Evolutionary conservation across 202 grass and related monocot species (phyloP).

Genomic region (Panicum hallii): DNA sequence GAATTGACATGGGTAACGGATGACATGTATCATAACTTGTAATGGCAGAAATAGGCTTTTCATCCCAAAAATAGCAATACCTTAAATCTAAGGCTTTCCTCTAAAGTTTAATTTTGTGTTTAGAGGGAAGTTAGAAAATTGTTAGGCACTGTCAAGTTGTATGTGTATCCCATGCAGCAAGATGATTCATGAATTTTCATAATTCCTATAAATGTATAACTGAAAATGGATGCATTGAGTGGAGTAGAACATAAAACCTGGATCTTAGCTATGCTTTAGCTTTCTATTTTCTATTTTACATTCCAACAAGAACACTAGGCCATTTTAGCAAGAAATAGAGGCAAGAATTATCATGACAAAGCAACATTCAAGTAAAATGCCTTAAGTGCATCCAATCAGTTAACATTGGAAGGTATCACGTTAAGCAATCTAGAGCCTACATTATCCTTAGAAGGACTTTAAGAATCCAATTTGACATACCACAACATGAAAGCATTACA

Average conservation of each 20-base stretch:
- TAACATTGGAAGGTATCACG: not conserved
- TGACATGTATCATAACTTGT: not conserved
- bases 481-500: not conserved
- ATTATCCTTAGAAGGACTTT: not conserved
- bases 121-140: not conserved
- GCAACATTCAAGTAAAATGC: conserved; percentile 9
- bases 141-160: not conserved
- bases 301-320: conserved; percentile 15
- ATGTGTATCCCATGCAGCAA: not conserved
- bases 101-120: not conserved
- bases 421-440: conserved; percentile 13
- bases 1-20: not conserved
- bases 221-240: not conserved
- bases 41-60: conserved; percentile 27
- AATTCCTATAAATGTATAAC: not conserved
- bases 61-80: not conserved
- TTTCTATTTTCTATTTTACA: not conserved
- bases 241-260: not conserved
- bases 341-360: not conserved
- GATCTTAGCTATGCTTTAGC: not conserved
- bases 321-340: not conserved
- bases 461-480: not conserved
- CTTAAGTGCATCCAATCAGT: not conserved
- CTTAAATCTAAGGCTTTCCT: conserved; percentile 17
- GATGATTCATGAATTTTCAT: not conserved